Conservation (phyloP, 208 protist genomes). For the Perkinsela sp. region DNA sequence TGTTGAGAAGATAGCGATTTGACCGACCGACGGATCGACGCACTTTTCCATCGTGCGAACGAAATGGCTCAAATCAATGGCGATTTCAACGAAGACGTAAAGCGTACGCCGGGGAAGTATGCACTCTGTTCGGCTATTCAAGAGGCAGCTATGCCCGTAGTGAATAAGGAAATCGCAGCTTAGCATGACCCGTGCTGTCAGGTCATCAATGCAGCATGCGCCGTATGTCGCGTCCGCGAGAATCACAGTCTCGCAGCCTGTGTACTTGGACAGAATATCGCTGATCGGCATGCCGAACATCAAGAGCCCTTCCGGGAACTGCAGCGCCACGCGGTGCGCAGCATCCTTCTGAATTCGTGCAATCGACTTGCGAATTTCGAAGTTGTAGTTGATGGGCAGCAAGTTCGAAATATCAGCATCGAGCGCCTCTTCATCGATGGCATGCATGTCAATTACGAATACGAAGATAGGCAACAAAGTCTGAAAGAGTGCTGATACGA, state of each 20-base stretch:
- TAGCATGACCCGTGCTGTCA: constrained; percentile 58
- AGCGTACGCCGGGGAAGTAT: constrained; percentile 65
- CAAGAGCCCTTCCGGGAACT: constrained; percentile 93
- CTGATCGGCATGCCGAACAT: constrained; percentile 83
- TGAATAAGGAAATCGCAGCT: constrained; percentile 92
- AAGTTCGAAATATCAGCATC: constrained; percentile 3
- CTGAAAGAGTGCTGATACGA: too few species aligned
- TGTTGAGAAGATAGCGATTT: constrained; percentile 71
- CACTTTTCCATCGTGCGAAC: constrained; percentile 61
- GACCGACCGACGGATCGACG: constrained; percentile 39
- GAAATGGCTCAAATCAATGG: constrained; percentile 86
- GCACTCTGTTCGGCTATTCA: constrained; percentile 57
- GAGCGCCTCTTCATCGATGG: not conserved
- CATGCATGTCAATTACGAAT: too few species aligned
- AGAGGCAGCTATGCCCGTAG: constrained; percentile 92
- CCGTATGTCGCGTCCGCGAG: constrained; percentile 97
- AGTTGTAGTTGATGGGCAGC: constrained; percentile 87
- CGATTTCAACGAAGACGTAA: constrained; percentile 97
- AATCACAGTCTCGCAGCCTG: constrained; percentile 71
- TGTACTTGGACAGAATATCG: constrained; percentile 74
- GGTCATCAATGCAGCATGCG: constrained; percentile 96
- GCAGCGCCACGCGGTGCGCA: constrained; percentile 73
- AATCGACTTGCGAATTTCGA: constrained; percentile 94
- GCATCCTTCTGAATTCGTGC: constrained; percentile 59
- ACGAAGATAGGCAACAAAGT: too few species aligned